These are phyloP conservation scores for Acacia acuminata DNA, from an alignment of 306 rosid genomes.

Conservation along the genomic window DNA sequence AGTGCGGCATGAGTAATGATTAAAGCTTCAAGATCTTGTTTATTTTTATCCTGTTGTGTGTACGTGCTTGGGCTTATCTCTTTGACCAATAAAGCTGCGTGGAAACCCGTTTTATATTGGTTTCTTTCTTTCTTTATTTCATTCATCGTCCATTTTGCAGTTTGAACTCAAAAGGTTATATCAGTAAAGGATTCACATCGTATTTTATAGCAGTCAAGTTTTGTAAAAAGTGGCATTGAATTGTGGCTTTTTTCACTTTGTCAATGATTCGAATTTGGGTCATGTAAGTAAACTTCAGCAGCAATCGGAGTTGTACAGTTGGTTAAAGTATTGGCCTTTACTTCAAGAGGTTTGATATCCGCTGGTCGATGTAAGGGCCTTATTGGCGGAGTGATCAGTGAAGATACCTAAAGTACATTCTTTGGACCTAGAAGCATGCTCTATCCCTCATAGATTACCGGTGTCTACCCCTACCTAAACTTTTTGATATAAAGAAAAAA, in stretches of 20 bases:
- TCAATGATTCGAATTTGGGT: neutral
- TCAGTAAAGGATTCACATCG: neutral
- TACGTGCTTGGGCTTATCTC: constrained; percentile 22
- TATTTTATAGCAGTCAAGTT: neutral
- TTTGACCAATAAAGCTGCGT: constrained; percentile 32
- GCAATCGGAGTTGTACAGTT: too few species aligned
- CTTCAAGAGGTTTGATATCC: too few species aligned
- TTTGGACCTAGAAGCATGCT: too few species aligned
- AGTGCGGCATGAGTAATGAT: constrained; percentile 37
- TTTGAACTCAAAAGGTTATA: neutral
- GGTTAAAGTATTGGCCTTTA: too few species aligned
- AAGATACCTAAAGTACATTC: too few species aligned
- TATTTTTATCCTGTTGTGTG: constrained; percentile 2
- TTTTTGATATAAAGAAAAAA: too few species aligned
- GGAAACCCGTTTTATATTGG: neutral
- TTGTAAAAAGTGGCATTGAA: neutral
- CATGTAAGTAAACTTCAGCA: neutral
- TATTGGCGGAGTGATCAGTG: too few species aligned
- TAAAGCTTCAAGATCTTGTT: constrained; percentile 32
- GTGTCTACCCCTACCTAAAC: too few species aligned
- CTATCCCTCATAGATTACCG: too few species aligned
- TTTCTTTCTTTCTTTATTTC: neutral
- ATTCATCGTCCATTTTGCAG: neutral
- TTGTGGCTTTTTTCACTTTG: neutral
- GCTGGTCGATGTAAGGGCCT: too few species aligned